Evolutionary conservation across 345 rosid species (phyloP), one percentile per base, ranked within the genome.

Genomic region (Anastatica hierochuntica): DNA sequence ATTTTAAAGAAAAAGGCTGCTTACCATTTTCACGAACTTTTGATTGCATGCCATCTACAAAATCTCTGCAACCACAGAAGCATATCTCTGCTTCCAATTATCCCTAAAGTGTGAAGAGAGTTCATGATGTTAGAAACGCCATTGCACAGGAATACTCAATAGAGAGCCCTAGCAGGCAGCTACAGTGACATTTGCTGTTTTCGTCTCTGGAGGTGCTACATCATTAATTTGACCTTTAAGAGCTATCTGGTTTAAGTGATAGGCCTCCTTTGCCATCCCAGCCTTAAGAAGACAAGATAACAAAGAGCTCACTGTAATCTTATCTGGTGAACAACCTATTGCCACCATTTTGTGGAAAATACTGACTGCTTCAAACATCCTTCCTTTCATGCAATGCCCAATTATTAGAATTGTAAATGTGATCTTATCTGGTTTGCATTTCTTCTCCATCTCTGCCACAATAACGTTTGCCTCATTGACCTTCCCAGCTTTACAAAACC

Each of bases 311-410:
- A 84, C 60, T 0, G 92, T 72, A 30, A 87, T 66, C 50, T 42
- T 57, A 68, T 90, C 98, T 2, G 96, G 98, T 21, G 72, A 47
- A 64, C 96, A 90, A 53, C 96, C 90, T 47, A 79, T 59, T 10
- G 72, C 68, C 49, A 84, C 39, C 97, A 86, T 90, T 70, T 76
- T 82, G 60, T 80, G 64, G 55, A 78, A 87, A 64, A 86, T 80
- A 57, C 70, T 58, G 62, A 84, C 67, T 58, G 96, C 98, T 68
- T 87, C 95, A 39, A 43, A 49, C 95, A 84, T 77, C 66, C 90
- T 82, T 38, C 98, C 96, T 69, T 84, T 87, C 95, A 86, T 76
- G 61, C 94, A 86, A 68, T 90, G 85, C 45, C 96, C 98, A 14
- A 90, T 77, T 45, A 90, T 84, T 45, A 90, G 86, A 76, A 90